Percentiles rank a stretch among this genome's conserved stretches.
Conservation (phyloP, 1,284 basidiomycete species). For the Ustilago xerochloae region DNA sequence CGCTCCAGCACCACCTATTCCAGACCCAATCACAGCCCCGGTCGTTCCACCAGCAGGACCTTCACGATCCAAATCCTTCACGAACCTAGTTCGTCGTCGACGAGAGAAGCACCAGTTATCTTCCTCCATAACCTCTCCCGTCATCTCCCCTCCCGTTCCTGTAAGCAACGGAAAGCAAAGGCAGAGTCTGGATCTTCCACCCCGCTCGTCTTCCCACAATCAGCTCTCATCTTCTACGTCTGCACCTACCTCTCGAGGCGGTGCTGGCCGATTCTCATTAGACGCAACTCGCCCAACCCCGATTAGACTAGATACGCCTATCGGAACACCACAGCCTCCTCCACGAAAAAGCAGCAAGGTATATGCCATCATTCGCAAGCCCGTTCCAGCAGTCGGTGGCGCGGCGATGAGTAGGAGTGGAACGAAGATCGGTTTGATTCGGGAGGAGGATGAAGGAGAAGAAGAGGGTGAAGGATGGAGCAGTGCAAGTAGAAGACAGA, state of each 20-base stretch:
- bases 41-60: neutral
- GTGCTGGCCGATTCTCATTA: slow-evolving; percentile 2
- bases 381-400: neutral
- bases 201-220: too few species aligned
- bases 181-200: neutral
- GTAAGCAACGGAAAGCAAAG: neutral
- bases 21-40: neutral
- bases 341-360: slow-evolving; percentile 24
- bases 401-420: neutral
- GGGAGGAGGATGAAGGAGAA: slow-evolving; percentile 19
- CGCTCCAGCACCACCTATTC: slow-evolving; percentile 3
- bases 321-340: slow-evolving; percentile 1
- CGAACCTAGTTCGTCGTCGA: slow-evolving; percentile 14
- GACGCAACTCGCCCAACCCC: slow-evolving; percentile 1
- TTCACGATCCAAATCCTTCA: slow-evolving; percentile 7
- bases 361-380: slow-evolving; percentile 8
- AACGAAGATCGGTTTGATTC: slow-evolving; percentile 10
- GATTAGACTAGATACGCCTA: neutral
- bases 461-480: neutral
- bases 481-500: slow-evolving; percentile 7
- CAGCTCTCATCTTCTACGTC: too few species aligned
- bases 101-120: slow-evolving; percentile 14
- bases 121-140: neutral
- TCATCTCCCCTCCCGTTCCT: neutral
- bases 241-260: neutral